Base-by-base conservation (phyloP, 192 early-diverging fungal species). In the Entrophospora sp. region DNA sequence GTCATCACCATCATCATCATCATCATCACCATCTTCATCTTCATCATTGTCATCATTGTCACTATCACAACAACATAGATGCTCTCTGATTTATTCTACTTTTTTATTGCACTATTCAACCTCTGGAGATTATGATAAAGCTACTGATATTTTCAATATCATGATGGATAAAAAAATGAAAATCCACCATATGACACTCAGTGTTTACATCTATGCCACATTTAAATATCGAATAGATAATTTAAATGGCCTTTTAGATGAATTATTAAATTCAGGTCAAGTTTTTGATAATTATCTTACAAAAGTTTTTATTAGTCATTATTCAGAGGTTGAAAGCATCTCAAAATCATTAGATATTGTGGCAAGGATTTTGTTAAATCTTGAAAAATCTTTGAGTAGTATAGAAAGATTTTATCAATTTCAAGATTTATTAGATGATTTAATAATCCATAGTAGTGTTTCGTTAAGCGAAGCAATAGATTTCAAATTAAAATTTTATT, bases 61-160 rank as follows among this genome's bases (percentile, higher is more conserved):
- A n/a, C n/a, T n/a, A n/a, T n/a, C n/a, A n/a, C n/a, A n/a, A n/a
- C n/a, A n/a, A n/a, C n/a, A n/a, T n/a, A n/a, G n/a, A n/a, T n/a
- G n/a, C n/a, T n/a, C n/a, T n/a, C 10, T 42, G 13, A 53, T 53
- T 12, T 42, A 53, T 42, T 48, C 52, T 3, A 53, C 32, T 10
- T 42, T 66, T 3, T 48, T 66, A 7, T 38, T 53, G 6, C 34
- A 66, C 2, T 66, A 55, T 66, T 51, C 49, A 16, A 27, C 16
- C 5, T 22, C 30, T 6, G 64, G 28, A 13, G 28, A 66, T 40
- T 66, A 53, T 55, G 14, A 35, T 40, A 42, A 53, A 22, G 64
- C 64, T 0, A 66, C 46, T 9, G n/a, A 53, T 6, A 31, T 66
- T 27, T 66, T 13, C 28, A 18, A 56, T 4, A 22, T 27, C 4